Evolutionary conservation across 257 asterid species (phyloP), one percentile per base, ranked within the genome.

Genomic region (Rubia yunnanensis): DNA sequence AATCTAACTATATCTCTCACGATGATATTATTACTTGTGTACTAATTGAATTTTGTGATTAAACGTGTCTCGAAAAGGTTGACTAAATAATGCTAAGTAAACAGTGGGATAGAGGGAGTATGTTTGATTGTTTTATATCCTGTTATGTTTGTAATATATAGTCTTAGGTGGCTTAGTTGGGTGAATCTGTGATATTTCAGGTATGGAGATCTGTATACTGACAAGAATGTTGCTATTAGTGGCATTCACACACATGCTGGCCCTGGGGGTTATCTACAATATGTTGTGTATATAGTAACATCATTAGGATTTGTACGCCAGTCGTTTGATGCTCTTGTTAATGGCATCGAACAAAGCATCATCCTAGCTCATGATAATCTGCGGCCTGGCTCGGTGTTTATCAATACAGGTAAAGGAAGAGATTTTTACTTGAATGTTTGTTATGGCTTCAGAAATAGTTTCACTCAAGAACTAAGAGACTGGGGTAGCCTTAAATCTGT

Each of bases 161-260:
- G 5, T 30, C 30, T 60, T 54, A 71, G 58, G 70, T 70, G 71
- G 23, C 26, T 17, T 52, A 36, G 27, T 67, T 49, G 32, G 66
- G 26, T 7, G 53, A 70, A 54, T n/a, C 11, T 48, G 11, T 60
- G 66, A 71, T 72, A 50, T 61, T 71, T 49, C 78, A 94, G 99
- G 88, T 94, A 90, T 65, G 97, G 97, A 57, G 74, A 85, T 75
- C 90, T 94, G 32, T 94, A 90, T 76, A 90, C 96, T 4, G 92
- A 85, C 60, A 83, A 82, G 61, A 94, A 94, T 81, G 95, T 94
- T 70, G 99, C 97, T 65, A 88, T 94, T 58, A 94, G 96, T 31
- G 97, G 99, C 49, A 90, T 88, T 70, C 99, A 94, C 76, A 90
- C 97, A 30, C 99, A 94, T 83, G 88, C 99, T 76, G 97, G 99